Conservation (phyloP, 805 yeast genomes). For the Candida berthetii region DNA sequence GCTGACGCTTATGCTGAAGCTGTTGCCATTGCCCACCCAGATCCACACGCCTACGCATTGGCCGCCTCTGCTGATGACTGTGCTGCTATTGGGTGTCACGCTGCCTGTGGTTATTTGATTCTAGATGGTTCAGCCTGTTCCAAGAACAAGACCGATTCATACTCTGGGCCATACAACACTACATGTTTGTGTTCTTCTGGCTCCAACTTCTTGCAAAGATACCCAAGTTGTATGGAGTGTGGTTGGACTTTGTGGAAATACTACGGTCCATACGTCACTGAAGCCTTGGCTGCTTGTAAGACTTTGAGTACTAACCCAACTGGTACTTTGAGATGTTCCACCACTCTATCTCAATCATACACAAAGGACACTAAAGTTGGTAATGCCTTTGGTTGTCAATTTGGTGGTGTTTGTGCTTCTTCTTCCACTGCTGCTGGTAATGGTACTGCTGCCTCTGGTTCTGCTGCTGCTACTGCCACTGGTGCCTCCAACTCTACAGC, state of each 20-base stretch:
- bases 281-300: constrained; percentile 25
- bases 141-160: constrained; percentile 11
- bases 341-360: constrained; percentile 15
- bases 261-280: constrained; percentile 24
- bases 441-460: constrained; percentile 7
- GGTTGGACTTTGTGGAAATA: constrained; percentile 34
- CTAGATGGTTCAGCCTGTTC: constrained; percentile 24
- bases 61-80: constrained; percentile 24
- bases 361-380: constrained; percentile 9
- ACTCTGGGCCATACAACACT: constrained; percentile 23
- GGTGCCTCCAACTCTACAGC: constrained; percentile 8
- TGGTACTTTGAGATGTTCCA: constrained; percentile 25
- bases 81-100: constrained; percentile 27
- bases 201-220: constrained; percentile 20
- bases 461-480: constrained; percentile 4
- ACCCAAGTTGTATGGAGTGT: constrained; percentile 30
- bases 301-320: constrained; percentile 28
- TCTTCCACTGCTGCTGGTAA: constrained; percentile 2
- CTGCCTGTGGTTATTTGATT: constrained; percentile 27
- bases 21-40: constrained; percentile 23
- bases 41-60: constrained; percentile 21
- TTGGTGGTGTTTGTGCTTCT: constrained; percentile 12
- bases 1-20: constrained; percentile 21
- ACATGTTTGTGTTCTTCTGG: constrained; percentile 25
- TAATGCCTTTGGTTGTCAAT: constrained; percentile 4